A percentile compares a stretch with the other conserved stretches of the same genome.
Evolutionary conservation across 768 basidiomycete genomes (phyloP).

Genomic region (Amanita thiersii): DNA sequence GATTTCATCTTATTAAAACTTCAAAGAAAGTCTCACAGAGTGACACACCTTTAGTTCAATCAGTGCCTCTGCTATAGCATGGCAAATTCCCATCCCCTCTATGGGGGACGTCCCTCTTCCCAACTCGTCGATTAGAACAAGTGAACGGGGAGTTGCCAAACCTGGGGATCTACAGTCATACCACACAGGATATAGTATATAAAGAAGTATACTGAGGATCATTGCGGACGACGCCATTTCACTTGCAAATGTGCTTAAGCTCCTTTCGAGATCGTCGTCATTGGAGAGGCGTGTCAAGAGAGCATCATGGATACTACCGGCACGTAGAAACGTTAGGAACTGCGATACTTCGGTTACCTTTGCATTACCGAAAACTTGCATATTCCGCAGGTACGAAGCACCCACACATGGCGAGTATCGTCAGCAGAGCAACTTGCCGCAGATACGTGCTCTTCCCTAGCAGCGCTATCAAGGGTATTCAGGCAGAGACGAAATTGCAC

Average conservation of each 20-base stretch:
- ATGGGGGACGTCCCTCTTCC: constrained; percentile 85
- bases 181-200: background rate
- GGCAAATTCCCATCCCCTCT: constrained; percentile 76
- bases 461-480: background rate
- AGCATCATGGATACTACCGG: constrained; percentile 65
- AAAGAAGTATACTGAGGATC: constrained; percentile 58
- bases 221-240: constrained; percentile 92
- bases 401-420: constrained; percentile 83
- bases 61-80: constrained; percentile 75
- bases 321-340: background rate
- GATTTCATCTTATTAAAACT: too few relatives aligned
- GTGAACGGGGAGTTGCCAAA: constrained; percentile 55
- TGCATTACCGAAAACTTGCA: constrained; percentile 68
- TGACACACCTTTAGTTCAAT: constrained; percentile 59
- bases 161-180: constrained; percentile 28
- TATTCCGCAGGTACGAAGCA: constrained; percentile 93
- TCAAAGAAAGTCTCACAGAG: background rate
- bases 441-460: constrained; percentile 91
- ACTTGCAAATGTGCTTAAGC: constrained; percentile 87
- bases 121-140: constrained; percentile 90
- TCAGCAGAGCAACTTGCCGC: constrained; percentile 76
- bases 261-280: constrained; percentile 87
- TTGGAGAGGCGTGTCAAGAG: constrained; percentile 86
- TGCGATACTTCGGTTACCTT: background rate
- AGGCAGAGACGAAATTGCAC: background rate